Base-by-base conservation (phyloP, 1,284 basidiomycete genomes). In the Hemileia vastatrix region DNA sequence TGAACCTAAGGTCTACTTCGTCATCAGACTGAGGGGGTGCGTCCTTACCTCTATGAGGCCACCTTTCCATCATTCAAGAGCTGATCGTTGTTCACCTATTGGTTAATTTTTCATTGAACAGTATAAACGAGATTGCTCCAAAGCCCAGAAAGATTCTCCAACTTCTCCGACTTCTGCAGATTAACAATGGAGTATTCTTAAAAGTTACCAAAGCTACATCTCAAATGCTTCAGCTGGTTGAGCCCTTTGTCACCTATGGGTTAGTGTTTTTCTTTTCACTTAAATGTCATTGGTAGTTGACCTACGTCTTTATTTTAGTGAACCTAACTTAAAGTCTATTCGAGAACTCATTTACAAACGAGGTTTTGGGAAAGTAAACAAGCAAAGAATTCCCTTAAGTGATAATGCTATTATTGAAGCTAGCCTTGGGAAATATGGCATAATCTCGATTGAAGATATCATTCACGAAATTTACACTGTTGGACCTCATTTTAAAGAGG, bases 311-410 rank as follows among this genome's bases (percentile, higher is more conserved):
- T 21, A 23, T 19, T 8, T 3, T 32, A 61, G 59, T 48, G 59
- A 61, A 40, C 59, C 59, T 19, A 61, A 61, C 44, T 33, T 61
- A 27, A 61, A 96, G 80, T 86, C 92, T 51, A 86, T 97, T 77
- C 90, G 93, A 71, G 94, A 97, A 79, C 82, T 99, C 68, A 86
- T 98, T 81, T 98, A 98, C 87, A 98, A 98, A 85, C 90, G 95
- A 71, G 95, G 95, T 65, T 97, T 96, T 78, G 95, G 93, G 79
- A 98, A 97, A 83, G 85, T 98, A 78, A 80, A 93, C 84, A 93
- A 90, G 80, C 93, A 97, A 80, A 88, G 94, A 77, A 88, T 98
- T 74, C 93, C 94, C 69, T 86, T 99, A 71, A 81, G 86, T 76
- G 90, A 91, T 82, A 99, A 98, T 81, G 80, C 83, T 68, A 82